Base-by-base conservation (phyloP, 2,329 filamentous ascomycete genomes). In the Pleoardoris graminearum region DNA sequence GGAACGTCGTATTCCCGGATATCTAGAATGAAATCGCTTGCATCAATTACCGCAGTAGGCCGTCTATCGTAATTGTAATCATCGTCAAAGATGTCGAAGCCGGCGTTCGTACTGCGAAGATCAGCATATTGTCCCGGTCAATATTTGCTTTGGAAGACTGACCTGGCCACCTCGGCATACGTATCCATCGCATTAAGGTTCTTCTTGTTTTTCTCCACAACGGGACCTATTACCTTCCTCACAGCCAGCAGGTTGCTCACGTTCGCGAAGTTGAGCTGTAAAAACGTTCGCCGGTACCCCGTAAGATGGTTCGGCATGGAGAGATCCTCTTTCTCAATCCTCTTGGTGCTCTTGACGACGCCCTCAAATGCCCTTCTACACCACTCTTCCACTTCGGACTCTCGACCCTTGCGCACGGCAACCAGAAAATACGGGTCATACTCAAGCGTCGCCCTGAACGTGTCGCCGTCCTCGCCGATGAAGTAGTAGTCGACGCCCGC, bases 1-100 rank as follows among this genome's bases (percentile, higher is more conserved):
- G 94, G 95, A 67, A 99, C 95, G 76, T 99, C 94, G 76, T 96
- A 99, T 80, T 99, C 94, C 81, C 94, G 87, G 73, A 99, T 96
- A 82, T 99, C 95, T 77, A 97, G 84, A 82, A 99, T 91, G 75
- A 88, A 97, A 81, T 97, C 93, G 81, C 91, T 96, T 53, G 93
- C 91, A 75, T 97, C 92, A 63, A 87, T 81, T 77, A 91, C 87
- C 73, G 82, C 83, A 79, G 87, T 91, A 78, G 82, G 80, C 82
- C 87, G 86, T 86, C 82, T 84, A 74, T 94, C 89, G 73, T 91
- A 84, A 76, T 88, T 84, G 83, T 89, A 83, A 82, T 93, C 89
- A 72, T 89, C 85, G 73, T 97, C 93, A 85, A 96, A 97, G 69
- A 97, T 87, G 78, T 99, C 94, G 70, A 97, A 93, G 58, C 89